phyloP scores from a whole-genome alignment of 257 asterid species.

The Nicotiana benthamiana region DNA sequence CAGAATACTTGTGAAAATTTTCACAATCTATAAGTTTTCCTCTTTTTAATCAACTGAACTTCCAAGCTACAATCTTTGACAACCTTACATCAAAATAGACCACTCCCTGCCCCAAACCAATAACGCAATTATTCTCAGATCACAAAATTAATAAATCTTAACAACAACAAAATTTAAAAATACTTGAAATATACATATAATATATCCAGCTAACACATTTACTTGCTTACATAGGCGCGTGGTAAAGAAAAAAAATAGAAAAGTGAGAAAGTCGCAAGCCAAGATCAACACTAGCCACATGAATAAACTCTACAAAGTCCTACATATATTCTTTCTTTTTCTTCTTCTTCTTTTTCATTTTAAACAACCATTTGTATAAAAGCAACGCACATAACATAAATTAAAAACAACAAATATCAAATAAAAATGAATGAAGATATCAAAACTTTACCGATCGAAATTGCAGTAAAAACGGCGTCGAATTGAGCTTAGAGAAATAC shows the following conservation, averaged over 20 bases:
- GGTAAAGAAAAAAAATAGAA: neutral
- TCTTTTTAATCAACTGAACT: neutral
- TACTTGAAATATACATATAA: neutral
- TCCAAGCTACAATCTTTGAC: constrained; percentile 3
- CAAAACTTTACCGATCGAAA: neutral
- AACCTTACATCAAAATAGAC: neutral
- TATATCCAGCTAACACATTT: neutral
- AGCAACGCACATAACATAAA: neutral
- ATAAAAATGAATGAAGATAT: neutral
- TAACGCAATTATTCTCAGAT: neutral
- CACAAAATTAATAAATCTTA: neutral
- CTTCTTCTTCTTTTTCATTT: too few relatives aligned
- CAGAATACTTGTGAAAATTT: constrained; percentile 3
- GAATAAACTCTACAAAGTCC: neutral
- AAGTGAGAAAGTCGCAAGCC: neutral
- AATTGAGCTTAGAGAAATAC: neutral
- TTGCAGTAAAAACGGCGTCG: neutral
- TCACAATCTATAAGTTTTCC: constrained; percentile 6
- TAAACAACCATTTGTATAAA: neutral
- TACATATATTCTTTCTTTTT: neutral
- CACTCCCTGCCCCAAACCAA: neutral
- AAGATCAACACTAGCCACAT: neutral
- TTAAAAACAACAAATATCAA: neutral
- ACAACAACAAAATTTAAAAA: too few relatives aligned
- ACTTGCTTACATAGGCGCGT: neutral